Percentiles rank a stretch among this genome's conserved stretches.
Conservation (phyloP, 176 grass and related monocot species). For the Eragrostis curvula region DNA sequence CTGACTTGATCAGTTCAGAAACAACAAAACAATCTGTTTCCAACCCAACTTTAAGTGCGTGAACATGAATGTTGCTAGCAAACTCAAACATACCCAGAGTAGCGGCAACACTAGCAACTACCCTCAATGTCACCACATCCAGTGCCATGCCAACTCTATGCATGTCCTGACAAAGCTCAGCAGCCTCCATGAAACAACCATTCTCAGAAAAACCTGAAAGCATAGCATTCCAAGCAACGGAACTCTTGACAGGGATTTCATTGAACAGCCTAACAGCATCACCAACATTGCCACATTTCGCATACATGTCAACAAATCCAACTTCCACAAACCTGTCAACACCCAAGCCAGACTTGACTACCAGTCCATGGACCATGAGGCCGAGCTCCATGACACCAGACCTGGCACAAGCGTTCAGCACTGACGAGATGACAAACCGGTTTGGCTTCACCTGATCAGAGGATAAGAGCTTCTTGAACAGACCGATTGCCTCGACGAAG, state of each 20-base stretch:
- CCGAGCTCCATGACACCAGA: constrained; percentile 67
- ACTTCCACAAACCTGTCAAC: constrained; percentile 83
- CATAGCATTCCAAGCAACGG: constrained; percentile 87
- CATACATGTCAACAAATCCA: constrained; percentile 76
- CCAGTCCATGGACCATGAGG: constrained; percentile 74
- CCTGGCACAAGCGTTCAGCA: constrained; percentile 65
- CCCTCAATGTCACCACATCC: constrained; percentile 79
- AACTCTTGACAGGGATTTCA: constrained; percentile 78
- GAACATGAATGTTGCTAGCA: constrained; percentile 72
- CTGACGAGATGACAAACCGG: constrained; percentile 67
- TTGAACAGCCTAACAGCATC: constrained; percentile 66
- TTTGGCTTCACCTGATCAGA: constrained; percentile 63
- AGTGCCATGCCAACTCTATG: constrained; percentile 74
- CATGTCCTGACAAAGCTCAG: constrained; percentile 66
- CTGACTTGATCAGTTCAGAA: constrained; percentile 76
- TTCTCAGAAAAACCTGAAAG: constrained; percentile 77
- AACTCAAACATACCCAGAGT: constrained; percentile 67
- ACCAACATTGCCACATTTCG: constrained; percentile 76
- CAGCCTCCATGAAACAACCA: constrained; percentile 50
- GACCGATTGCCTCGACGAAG: constrained; percentile 49
- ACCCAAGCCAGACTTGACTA: constrained; percentile 61
- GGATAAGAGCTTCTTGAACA: constrained; percentile 57
- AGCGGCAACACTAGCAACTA: constrained; percentile 55
- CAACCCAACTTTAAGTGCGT: constrained; percentile 76
- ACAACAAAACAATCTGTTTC: constrained; percentile 74